Conservation (phyloP, 345 rosid genomes). For the Populus ilicifolia region DNA sequence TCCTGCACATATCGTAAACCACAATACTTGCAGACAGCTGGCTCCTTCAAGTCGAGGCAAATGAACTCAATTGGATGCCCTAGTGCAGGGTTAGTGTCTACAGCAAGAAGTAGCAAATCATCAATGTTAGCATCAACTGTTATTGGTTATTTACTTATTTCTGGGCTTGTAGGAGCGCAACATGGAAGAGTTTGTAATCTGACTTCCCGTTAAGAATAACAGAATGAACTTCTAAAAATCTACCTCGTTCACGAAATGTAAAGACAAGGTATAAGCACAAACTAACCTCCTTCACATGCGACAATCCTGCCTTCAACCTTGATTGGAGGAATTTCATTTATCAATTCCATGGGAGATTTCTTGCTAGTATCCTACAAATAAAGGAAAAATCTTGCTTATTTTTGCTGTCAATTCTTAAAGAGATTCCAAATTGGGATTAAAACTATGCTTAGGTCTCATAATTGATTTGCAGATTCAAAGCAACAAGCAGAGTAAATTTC, state of each 20-base stretch:
- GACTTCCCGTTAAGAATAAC: too few species aligned
- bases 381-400: neutral
- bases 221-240: too few species aligned
- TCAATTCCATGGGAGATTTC: constrained; percentile 98
- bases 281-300: constrained; percentile 96
- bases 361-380: constrained; percentile 64
- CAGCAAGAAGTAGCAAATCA: neutral
- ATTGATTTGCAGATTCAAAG: too few species aligned
- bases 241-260: neutral
- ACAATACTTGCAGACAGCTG: constrained; percentile 96
- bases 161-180: too few species aligned
- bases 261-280: constrained; percentile 1
- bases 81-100: constrained; percentile 76
- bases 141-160: too few species aligned
- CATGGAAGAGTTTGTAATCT: too few species aligned
- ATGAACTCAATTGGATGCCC: constrained; percentile 98
- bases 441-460: too few species aligned
- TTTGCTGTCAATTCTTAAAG: neutral
- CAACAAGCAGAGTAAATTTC: neutral
- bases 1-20: constrained; percentile 89
- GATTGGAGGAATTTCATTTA: constrained; percentile 94
- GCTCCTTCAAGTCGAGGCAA: constrained; percentile 80
- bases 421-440: too few species aligned
- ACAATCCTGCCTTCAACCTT: constrained; percentile 92
- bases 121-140: neutral